These are phyloP conservation scores for Pseudocercospora pini-densiflorae DNA, from an alignment of 2,329 filamentous ascomycete species.

Conservation along the genomic window DNA sequence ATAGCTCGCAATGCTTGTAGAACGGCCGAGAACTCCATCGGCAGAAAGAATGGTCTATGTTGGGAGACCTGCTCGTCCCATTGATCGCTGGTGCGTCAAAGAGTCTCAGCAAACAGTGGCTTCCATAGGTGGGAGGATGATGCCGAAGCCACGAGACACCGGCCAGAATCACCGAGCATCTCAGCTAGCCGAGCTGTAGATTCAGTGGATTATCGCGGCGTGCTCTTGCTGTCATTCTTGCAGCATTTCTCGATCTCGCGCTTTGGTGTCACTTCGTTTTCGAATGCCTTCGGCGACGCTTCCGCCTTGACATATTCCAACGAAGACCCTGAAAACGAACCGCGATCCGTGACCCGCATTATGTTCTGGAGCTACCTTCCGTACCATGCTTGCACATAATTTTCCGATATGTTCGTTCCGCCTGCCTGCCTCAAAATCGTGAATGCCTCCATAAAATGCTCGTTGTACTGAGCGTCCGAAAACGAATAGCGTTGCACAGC, in stretches of 20 bases:
- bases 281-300: neutral
- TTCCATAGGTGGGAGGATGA: neutral
- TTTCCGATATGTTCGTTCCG: neutral
- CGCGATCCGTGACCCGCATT: neutral
- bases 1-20: neutral
- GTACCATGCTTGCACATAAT: too few relatives aligned
- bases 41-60: neutral
- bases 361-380: neutral
- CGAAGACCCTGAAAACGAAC: neutral
- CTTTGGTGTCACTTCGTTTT: neutral
- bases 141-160: neutral
- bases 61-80: neutral
- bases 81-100: neutral
- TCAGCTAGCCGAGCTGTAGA: neutral
- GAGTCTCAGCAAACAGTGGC: neutral
- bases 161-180: neutral
- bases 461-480: too few relatives aligned
- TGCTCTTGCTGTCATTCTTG: neutral
- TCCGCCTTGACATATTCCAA: neutral
- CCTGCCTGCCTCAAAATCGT: neutral
- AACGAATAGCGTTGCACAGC: too few relatives aligned
- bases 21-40: neutral
- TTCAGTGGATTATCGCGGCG: neutral
- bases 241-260: neutral
- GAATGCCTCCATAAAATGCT: neutral